Percentiles rank a stretch among this genome's conserved stretches.
phyloP scores from a whole-genome alignment of 345 rosid species.

The Gossypium raimondii region DNA sequence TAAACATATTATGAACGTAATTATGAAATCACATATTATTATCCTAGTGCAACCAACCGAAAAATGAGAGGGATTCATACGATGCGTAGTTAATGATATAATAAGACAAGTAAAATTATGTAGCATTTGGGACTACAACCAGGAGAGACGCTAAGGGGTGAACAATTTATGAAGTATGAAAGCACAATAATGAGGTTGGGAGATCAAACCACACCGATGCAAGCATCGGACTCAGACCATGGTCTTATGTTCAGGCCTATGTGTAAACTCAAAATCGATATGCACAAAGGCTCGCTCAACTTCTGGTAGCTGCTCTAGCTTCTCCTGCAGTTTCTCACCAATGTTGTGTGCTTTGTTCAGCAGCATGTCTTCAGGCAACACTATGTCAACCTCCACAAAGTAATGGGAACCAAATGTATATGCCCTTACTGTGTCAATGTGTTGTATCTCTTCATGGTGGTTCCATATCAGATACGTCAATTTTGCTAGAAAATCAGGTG shows the following conservation, averaged over 20 bases:
- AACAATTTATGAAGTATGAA: not conserved
- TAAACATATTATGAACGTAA: no score
- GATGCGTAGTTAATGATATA: not conserved
- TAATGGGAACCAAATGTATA: slow-evolving; percentile 78
- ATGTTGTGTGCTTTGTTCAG: slow-evolving; percentile 69
- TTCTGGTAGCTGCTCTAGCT: slow-evolving; percentile 76
- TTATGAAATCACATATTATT: no score
- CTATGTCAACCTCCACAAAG: slow-evolving; percentile 84
- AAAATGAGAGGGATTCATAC: not conserved
- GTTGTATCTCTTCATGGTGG: slow-evolving; percentile 66
- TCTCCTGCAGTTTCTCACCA: slow-evolving; percentile 79
- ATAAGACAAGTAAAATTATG: not conserved
- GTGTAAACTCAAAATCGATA: slow-evolving; percentile 78
- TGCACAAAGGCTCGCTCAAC: slow-evolving; percentile 86
- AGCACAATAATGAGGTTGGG: not conserved
- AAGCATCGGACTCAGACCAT: slow-evolving; percentile 16
- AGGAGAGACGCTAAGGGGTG: not conserved
- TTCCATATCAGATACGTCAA: slow-evolving; percentile 79
- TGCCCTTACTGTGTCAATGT: slow-evolving; percentile 77
- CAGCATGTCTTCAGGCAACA: slow-evolving; percentile 63
- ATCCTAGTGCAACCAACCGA: not conserved
- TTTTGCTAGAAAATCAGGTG: slow-evolving; percentile 75
- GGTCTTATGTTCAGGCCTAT: slow-evolving; percentile 67
- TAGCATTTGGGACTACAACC: not conserved
- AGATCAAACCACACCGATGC: not conserved